Evolutionary conservation across 495 filamentous ascomycete species (phyloP).

Genomic region (Penicillium antarcticum): DNA sequence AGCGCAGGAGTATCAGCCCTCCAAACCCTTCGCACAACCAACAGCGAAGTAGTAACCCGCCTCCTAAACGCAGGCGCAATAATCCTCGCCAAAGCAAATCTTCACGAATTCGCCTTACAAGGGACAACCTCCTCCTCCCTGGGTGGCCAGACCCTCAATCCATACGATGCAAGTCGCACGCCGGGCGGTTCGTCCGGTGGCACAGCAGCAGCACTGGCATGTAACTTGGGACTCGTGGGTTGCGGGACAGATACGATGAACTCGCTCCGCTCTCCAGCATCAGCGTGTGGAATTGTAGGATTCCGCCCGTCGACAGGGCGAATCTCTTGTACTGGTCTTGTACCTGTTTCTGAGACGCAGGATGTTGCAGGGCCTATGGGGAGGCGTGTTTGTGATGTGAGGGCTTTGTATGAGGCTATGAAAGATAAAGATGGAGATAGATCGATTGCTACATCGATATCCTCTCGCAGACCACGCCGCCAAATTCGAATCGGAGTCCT

Average conservation of each 20-base stretch:
- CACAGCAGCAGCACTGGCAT: constrained; percentile 57
- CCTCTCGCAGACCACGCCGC: constrained; percentile 22
- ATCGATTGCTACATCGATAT: constrained; percentile 18
- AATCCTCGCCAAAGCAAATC: constrained; percentile 64
- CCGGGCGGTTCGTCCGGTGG: constrained; percentile 65
- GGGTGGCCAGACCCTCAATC: constrained; percentile 61
- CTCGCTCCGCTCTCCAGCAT: constrained; percentile 58
- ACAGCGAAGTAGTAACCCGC: constrained; percentile 41
- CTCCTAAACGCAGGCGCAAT: constrained; percentile 56
- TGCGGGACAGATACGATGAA: constrained; percentile 66
- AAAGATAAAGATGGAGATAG: constrained; percentile 29
- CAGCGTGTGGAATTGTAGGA: constrained; percentile 59
- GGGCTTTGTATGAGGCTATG: constrained; percentile 55
- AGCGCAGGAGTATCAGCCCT: constrained; percentile 52
- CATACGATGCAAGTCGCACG: constrained; percentile 58
- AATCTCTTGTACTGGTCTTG: constrained; percentile 49
- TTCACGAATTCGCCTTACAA: constrained; percentile 64
- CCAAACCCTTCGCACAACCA: constrained; percentile 34
- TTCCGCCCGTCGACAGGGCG: constrained; percentile 57
- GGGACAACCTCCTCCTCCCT: constrained; percentile 58
- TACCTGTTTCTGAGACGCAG: constrained; percentile 61
- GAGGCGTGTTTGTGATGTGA: constrained; percentile 50
- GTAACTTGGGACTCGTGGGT: constrained; percentile 53
- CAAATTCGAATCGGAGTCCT: constrained; percentile 42
- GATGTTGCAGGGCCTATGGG: constrained; percentile 61